phyloP scores from a whole-genome alignment of 306 rosid species.

The Mucuna pruriens region DNA sequence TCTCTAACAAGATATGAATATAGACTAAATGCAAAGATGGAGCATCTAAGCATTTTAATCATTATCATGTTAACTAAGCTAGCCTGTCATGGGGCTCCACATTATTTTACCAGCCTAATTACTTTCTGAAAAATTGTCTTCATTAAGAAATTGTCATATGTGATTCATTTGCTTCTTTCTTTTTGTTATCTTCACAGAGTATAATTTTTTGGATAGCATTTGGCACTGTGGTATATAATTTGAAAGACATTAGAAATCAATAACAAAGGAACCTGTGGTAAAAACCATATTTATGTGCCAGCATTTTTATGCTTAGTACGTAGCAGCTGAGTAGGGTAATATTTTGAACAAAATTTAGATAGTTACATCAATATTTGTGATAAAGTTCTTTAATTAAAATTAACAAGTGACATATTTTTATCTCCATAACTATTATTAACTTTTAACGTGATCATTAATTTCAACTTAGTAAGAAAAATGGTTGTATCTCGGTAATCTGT shows the following conservation, averaged over 20 bases:
- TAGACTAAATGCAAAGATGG: constrained; percentile 38
- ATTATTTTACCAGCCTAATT: constrained; percentile 27
- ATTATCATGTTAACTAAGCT: constrained; percentile 47
- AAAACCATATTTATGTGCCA: not conserved
- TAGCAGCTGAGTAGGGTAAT: not conserved
- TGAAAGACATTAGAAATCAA: not conserved
- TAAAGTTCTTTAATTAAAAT: not conserved
- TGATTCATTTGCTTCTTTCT: constrained; percentile 25
- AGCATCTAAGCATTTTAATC: constrained; percentile 41
- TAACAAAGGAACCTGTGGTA: not conserved
- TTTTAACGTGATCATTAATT: not conserved
- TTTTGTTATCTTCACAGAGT: not conserved
- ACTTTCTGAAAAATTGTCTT: constrained; percentile 54
- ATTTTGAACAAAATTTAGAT: too few species aligned
- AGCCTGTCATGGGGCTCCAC: constrained; percentile 44
- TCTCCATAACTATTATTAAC: not conserved
- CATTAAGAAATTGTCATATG: constrained; percentile 40
- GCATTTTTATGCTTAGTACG: not conserved
- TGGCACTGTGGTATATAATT: not conserved
- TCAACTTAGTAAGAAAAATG: not conserved
- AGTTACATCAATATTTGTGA: too few species aligned
- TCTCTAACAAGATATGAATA: constrained; percentile 43
- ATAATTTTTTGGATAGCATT: not conserved
- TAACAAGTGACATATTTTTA: not conserved
- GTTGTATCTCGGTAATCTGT: not conserved